Evolutionary conservation across 2,329 filamentous ascomycete species (phyloP), one percentile per base, ranked within the genome.

Genomic region (Metarhizium brunneum): DNA sequence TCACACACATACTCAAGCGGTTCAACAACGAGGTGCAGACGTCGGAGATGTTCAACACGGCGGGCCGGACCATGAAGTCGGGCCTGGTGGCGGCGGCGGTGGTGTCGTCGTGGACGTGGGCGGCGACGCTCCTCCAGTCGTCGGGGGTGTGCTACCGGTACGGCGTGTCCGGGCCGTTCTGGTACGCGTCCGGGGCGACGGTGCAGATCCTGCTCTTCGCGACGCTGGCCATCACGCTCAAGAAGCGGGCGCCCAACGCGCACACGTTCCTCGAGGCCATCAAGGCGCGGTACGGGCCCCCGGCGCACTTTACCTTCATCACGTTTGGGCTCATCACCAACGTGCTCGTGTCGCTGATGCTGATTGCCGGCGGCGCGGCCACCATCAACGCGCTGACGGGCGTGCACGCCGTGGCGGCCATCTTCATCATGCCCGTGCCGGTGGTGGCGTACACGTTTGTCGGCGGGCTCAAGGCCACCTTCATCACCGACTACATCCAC

Each of bases 61-160:
- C 91, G 52, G 90, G 90, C 18, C 80, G 92, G 59, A 91, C 88
- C 1, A 89, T 96, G 61, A 96, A 95, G 68, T 91, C 89, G 8
- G 92, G 91, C 47, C 78, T 96, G 14, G 90, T 95, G 0, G 88
- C 89, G 11, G 88, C 89, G 5, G 91, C 90, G 16, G 91, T 96
- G n/a, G 90, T 95, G 3, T 92, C 87, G 16, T 91, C 87, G 5
- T 96, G 92, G 91, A 95, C 91, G 0, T 95, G 90, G 90, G 90
- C 90, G 0, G 90, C 89, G 25, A 94, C 89, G 0, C 76, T 92
- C 1, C 77, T 94, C 2, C 89, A 94, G 66, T 88, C 83, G 1
- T 86, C 88, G 1, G 82, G 85, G n/a, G 87, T 95, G 18, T 89
- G 88, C 59, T 95, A 95, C 69, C 77, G 83, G 59, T 92, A 92